phyloP scores from a whole-genome alignment of 2,329 filamentous ascomycete species.

The Parastagonospora avenae region DNA sequence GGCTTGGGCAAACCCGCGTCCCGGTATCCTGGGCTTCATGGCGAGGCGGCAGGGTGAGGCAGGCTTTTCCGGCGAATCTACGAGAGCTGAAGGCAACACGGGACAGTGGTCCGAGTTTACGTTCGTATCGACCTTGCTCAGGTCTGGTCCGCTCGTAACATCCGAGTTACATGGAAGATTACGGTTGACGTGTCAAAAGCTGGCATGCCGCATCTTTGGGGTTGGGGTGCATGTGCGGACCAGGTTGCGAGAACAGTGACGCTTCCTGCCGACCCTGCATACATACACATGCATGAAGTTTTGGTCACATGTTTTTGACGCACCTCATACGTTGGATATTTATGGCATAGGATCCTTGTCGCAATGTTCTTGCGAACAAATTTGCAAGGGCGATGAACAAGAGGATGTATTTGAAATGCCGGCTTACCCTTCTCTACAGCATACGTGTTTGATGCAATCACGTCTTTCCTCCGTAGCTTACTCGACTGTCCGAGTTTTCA shows the following conservation, averaged over 20 bases:
- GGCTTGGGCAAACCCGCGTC: background rate
- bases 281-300: constrained; percentile 2
- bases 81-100: background rate
- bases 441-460: too few species aligned
- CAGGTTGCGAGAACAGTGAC: background rate
- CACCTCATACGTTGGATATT: background rate
- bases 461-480: too few species aligned
- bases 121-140: background rate
- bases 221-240: background rate
- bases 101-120: constrained; percentile 2
- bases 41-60: background rate
- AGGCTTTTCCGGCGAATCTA: background rate
- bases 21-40: background rate
- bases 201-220: background rate
- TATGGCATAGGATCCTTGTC: background rate
- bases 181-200: background rate
- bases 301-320: constrained; percentile 1
- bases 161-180: background rate
- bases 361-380: too few species aligned
- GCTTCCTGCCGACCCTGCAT: constrained; percentile 3
- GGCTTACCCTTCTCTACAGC: background rate
- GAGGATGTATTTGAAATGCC: too few species aligned
- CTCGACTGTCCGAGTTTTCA: too few species aligned
- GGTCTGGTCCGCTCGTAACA: background rate
- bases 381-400: too few species aligned